Percentiles rank a stretch among this genome's conserved stretches.
Evolutionary conservation across 1,284 basidiomycete genomes (phyloP).

Genomic region (Microstroma glucosiphilum): DNA sequence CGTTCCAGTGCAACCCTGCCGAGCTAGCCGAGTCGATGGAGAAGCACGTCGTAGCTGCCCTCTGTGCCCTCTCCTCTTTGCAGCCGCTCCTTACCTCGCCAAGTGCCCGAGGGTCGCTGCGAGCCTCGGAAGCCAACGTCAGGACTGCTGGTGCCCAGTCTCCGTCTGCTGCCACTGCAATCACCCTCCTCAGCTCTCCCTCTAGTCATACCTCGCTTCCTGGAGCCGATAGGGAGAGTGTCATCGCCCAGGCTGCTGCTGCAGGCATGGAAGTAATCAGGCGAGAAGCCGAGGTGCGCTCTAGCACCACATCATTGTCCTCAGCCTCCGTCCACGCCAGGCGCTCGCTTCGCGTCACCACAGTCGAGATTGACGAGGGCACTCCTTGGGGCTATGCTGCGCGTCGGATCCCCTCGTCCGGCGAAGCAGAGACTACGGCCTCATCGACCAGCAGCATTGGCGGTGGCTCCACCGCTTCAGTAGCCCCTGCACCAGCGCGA

Average conservation of each 20-base stretch:
- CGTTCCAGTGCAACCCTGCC: slow-evolving; percentile 1
- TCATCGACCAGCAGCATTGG: not conserved
- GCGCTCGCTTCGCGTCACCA: not conserved
- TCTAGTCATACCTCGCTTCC: slow-evolving; percentile 26
- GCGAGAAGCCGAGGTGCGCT: slow-evolving; percentile 27
- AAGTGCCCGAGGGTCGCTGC: slow-evolving; percentile 20
- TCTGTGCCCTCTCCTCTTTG: slow-evolving; percentile 29
- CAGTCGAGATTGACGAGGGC: slow-evolving; percentile 7
- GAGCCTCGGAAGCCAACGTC: slow-evolving; percentile 11
- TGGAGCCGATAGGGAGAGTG: slow-evolving; percentile 26
- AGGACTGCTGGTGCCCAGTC: not conserved
- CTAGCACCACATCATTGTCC: not conserved
- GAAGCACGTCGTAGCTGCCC: slow-evolving; percentile 31
- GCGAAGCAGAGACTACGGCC: not conserved
- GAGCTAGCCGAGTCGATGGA: slow-evolving; percentile 22
- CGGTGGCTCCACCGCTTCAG: not conserved
- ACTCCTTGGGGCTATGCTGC: not conserved
- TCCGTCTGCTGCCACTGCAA: slow-evolving; percentile 17
- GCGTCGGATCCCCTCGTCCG: not conserved
- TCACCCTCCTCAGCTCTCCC: slow-evolving; percentile 30
- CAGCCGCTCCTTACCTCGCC: slow-evolving; percentile 25
- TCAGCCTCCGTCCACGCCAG: not conserved
- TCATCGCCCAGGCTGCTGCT: slow-evolving; percentile 31
- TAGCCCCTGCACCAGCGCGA: not conserved
- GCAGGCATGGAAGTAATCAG: slow-evolving; percentile 32